Evolutionary conservation across 768 basidiomycete species (phyloP), one percentile per base, ranked within the genome.

Genomic region (Lepiota brunneoincarnata): DNA sequence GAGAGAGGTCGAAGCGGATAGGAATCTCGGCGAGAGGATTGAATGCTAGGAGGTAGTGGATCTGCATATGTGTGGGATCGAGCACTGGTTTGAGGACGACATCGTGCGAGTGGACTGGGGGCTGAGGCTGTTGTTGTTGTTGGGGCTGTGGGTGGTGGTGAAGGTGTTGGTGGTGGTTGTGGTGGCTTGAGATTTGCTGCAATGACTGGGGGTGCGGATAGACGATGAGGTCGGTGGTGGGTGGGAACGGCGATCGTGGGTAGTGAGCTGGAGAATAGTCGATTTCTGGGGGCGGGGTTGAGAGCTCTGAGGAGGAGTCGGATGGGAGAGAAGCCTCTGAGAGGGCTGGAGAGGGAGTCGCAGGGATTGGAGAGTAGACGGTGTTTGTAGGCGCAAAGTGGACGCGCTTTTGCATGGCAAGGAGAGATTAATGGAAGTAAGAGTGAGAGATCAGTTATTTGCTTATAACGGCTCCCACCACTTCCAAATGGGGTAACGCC

Each of bases 41-140:
- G 56, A 66, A 76, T 0, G 73, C 75, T 34, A 80, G 72, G 43
- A 74, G 64, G 43, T 66, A 66, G 56, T 77, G 74, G 38, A 78
- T 69, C 5, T 43, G 20, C 41, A 43, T 43, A 2, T 65, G 64
- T 40, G 68, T 66, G 31, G 34, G 36, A 9, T 43, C 52, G 18
- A 24, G 36, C 7, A 38, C 11, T 0, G 47, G 38, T 14, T 50
- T 39, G 10, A 34, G 45, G 34, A 35, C 18, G 36, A 49, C 35
- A 36, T 49, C 47, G 15, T 49, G 47, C 9, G 18, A 15, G 11
- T 36, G 47, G 15, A 21, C 14, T 2, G 36, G 20, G 35, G 36
- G 18, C 36, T 34, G 31, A 45, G 37, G 14, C 52, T 35, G 2
- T 51, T 47, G 26, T 28, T 28, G 26, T 7, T 28, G 26, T 28